Conservation (phyloP, 2,329 filamentous ascomycete genomes). For the Pseudocercospora eumusae region DNA sequence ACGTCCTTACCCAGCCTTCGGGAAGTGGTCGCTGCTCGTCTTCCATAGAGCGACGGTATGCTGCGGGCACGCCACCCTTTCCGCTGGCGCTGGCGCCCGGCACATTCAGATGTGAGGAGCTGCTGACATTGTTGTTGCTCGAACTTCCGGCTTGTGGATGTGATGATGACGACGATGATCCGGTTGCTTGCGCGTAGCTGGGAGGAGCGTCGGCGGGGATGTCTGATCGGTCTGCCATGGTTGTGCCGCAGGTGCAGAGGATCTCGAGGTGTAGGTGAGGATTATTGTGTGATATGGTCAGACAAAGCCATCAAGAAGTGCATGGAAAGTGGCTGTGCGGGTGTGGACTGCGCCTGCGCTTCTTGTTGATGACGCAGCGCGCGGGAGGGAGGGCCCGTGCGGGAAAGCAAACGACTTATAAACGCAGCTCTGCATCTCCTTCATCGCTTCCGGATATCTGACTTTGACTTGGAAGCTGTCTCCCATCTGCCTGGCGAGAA, state of each 20-base stretch:
- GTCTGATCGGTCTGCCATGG: constrained; percentile 20
- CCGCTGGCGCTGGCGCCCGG: constrained; percentile 25
- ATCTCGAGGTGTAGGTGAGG: neutral
- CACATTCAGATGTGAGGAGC: constrained; percentile 29
- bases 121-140: constrained; percentile 16
- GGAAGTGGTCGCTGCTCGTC: constrained; percentile 60
- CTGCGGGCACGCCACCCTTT: constrained; percentile 57
- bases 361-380: neutral
- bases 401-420: neutral
- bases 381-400: neutral
- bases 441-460: neutral
- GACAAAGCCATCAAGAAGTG: neutral
- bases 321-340: constrained; percentile 5
- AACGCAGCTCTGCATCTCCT: no score
- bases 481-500: neutral
- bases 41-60: constrained; percentile 61
- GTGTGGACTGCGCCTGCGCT: no score
- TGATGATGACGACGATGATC: constrained; percentile 23
- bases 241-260: constrained; percentile 6
- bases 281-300: neutral
- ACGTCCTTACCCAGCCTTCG: constrained; percentile 59
- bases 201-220: constrained; percentile 29
- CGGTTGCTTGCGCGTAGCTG: constrained; percentile 28
- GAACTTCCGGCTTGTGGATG: constrained; percentile 13
- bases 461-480: neutral